These are phyloP conservation scores for Malus domestica DNA, from an alignment of 306 rosid genomes.

Conservation along the genomic window ASM211411v1 NC_041803.1:43722001-43722500, in stretches of 20 bases:
- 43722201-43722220: neutral
- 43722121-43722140: neutral
- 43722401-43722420: too few species aligned
- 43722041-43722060: neutral
- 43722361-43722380: too few species aligned
- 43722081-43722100: neutral
- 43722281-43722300: too few species aligned
- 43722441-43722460: neutral
- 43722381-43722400: too few species aligned
- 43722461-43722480: neutral
- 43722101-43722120: neutral
- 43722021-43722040: neutral
- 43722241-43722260: neutral
- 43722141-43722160: too few species aligned
- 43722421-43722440: too few species aligned
- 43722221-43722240: neutral
- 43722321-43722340: too few species aligned
- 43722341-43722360: too few species aligned
- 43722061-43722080: too few species aligned
- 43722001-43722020: neutral
- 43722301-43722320: too few species aligned
- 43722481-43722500: neutral
- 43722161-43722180: neutral
- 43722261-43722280: neutral
- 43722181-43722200: neutral